A percentile compares a stretch with the other conserved stretches of the same genome.
These are phyloP conservation scores for Citrus glauca DNA, from an alignment of 345 rosid genomes.

Conservation along the genomic window DNA sequence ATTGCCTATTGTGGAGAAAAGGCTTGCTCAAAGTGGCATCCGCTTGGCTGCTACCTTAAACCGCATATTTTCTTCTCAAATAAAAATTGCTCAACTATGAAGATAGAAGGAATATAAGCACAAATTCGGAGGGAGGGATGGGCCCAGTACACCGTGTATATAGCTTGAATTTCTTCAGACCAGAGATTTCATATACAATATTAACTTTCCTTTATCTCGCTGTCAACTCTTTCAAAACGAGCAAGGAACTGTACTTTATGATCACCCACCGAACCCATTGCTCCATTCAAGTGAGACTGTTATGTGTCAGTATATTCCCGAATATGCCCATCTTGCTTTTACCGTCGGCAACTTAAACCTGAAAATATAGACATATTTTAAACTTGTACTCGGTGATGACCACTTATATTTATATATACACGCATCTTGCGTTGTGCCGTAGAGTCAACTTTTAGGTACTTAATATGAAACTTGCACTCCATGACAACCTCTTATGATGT, in stretches of 20 bases:
- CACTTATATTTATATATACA: conserved; percentile 4
- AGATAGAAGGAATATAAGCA: conserved; percentile 2
- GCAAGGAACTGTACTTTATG: not conserved
- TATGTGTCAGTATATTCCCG: conserved; percentile 16
- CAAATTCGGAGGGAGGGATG: conserved; percentile 22
- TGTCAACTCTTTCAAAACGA: conserved; percentile 21
- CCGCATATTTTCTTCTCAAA: conserved; percentile 55
- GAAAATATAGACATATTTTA: conserved; percentile 18
- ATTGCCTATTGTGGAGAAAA: conserved; percentile 70
- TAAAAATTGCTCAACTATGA: conserved; percentile 39
- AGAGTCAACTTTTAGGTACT: not conserved
- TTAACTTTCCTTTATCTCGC: not conserved
- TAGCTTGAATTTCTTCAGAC: not conserved
- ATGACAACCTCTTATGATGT: not conserved
- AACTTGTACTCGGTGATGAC: conserved; percentile 62
- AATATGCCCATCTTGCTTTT: conserved; percentile 37
- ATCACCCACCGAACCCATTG: not conserved
- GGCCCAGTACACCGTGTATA: conserved; percentile 22
- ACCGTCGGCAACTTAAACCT: conserved; percentile 21
- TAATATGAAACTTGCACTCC: conserved; percentile 1
- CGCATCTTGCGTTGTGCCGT: not conserved
- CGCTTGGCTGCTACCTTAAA: conserved; percentile 80
- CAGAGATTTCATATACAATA: not conserved
- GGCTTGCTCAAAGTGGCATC: conserved; percentile 85
- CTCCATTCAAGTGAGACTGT: not conserved